Conservation (phyloP, 805 yeast genomes). For the Cyberlindnera galapagoensis region DNA sequence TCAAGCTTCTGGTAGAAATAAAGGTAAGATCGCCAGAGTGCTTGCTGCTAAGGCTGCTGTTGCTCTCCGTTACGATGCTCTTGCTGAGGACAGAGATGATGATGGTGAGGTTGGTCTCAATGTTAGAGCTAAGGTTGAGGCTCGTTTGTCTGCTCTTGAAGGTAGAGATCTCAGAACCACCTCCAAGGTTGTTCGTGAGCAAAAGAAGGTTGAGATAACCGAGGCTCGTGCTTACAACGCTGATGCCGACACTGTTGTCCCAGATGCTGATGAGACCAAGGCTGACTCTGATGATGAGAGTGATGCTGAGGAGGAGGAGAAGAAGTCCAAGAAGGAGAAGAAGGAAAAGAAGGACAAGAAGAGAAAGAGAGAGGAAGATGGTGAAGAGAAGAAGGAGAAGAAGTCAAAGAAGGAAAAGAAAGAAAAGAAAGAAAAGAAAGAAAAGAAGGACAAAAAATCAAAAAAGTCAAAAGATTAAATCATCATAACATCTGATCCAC, state of each 20-base stretch:
- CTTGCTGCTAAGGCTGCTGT: slow-evolving; percentile 98
- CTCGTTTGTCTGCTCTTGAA: slow-evolving; percentile 89
- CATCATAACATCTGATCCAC: background rate
- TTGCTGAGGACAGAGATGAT: slow-evolving; percentile 95
- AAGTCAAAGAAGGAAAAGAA: slow-evolving; percentile 26
- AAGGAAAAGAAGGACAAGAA: slow-evolving; percentile 31
- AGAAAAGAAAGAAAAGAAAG: slow-evolving; percentile 16
- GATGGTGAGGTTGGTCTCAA: slow-evolving; percentile 89
- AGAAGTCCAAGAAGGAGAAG: slow-evolving; percentile 29
- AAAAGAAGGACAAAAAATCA: slow-evolving; percentile 15
- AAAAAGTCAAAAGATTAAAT: slow-evolving; percentile 15
- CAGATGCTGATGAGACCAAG: slow-evolving; percentile 26
- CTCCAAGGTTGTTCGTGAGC: slow-evolving; percentile 73
- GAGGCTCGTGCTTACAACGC: slow-evolving; percentile 88
- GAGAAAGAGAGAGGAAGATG: slow-evolving; percentile 27
- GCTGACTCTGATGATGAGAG: slow-evolving; percentile 33
- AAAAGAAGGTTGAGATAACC: slow-evolving; percentile 78
- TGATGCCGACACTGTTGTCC: slow-evolving; percentile 84
- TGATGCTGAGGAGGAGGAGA: slow-evolving; percentile 32
- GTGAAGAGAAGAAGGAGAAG: slow-evolving; percentile 30
- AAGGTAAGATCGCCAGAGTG: slow-evolving; percentile 98
- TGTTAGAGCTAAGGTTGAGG: slow-evolving; percentile 89
- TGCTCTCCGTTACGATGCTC: slow-evolving; percentile 91
- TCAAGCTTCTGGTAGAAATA: slow-evolving; percentile 95
- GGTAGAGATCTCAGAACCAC: slow-evolving; percentile 95